Conservation (phyloP, 2,329 filamentous ascomycete species). For the Fusarium sp. region DNA sequence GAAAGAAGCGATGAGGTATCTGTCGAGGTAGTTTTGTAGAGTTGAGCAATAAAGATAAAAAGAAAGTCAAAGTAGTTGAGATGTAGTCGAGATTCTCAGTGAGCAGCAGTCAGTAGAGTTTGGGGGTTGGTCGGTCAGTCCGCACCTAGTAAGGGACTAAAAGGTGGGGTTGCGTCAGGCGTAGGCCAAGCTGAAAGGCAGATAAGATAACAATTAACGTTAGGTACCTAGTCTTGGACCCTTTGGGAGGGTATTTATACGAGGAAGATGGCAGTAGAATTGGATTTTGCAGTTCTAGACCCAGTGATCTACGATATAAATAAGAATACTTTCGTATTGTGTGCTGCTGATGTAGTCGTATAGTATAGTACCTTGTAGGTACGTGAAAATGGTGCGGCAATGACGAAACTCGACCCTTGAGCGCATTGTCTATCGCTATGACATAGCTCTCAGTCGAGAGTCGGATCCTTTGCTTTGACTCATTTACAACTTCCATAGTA, state of each 20-base stretch:
- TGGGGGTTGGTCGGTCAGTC: constrained; percentile 18
- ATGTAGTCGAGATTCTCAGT: too few species aligned
- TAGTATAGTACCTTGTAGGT: background rate
- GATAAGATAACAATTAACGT: constrained; percentile 22
- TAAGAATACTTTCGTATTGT: too few species aligned
- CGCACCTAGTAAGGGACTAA: constrained; percentile 20
- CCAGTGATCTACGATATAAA: too few species aligned
- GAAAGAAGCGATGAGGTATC: background rate
- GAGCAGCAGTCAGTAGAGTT: constrained; percentile 17
- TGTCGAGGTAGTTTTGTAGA: background rate
- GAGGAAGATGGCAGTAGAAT: background rate
- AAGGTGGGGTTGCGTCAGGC: constrained; percentile 36
- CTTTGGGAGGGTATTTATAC: background rate
- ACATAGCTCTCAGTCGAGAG: background rate
- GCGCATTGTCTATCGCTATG: constrained; percentile 1
- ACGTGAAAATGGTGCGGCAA: constrained; percentile 6
- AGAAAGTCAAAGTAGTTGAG: constrained; percentile 3
- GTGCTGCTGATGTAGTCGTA: too few species aligned
- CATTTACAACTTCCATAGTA: too few species aligned
- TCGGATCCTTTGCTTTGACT: background rate
- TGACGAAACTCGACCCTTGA: constrained; percentile 11
- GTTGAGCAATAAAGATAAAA: too few species aligned
- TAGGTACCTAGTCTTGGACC: constrained; percentile 8
- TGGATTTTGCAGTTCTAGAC: background rate
- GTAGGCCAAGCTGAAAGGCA: constrained; percentile 32